phyloP scores from a whole-genome alignment of 371 early-diverging fungal genomes.

The Rhizomucor miehei region DNA sequence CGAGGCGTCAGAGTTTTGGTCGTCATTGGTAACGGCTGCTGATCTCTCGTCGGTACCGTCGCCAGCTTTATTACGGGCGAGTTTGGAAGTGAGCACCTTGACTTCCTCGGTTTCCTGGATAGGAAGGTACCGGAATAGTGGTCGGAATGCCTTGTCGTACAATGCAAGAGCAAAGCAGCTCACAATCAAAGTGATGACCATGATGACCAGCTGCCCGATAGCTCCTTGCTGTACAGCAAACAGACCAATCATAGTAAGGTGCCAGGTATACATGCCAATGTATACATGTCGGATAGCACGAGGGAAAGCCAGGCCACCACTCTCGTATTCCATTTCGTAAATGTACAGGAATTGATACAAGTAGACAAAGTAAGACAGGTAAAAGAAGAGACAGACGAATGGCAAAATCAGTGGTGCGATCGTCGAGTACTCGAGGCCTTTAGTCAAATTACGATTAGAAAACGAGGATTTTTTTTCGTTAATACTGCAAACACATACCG shows the following conservation, averaged over 20 bases:
- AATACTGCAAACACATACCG: slow-evolving; percentile 15
- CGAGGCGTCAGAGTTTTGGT: not conserved
- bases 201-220: slow-evolving; percentile 49
- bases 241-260: slow-evolving; percentile 67
- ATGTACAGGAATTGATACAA: slow-evolving; percentile 79
- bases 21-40: slow-evolving; percentile 1
- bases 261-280: slow-evolving; percentile 66
- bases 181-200: slow-evolving; percentile 48
- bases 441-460: slow-evolving; percentile 12
- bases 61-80: not conserved
- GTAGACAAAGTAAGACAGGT: slow-evolving; percentile 72
- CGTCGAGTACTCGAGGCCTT: slow-evolving; percentile 72
- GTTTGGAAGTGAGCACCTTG: not conserved
- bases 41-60: too few species aligned
- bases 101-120: slow-evolving; percentile 5
- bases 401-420: slow-evolving; percentile 81
- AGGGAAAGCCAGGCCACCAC: slow-evolving; percentile 73
- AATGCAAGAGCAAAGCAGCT: slow-evolving; percentile 50
- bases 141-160: slow-evolving; percentile 63
- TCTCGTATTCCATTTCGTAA: slow-evolving; percentile 56
- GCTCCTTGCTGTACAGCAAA: slow-evolving; percentile 54
- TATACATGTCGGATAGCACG: slow-evolving; percentile 65
- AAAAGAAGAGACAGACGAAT: slow-evolving; percentile 74
- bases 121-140: slow-evolving; percentile 66
- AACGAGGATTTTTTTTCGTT: not conserved